Evolutionary conservation across 2,329 filamentous ascomycete genomes (phyloP).

Genomic region (Cladosporium sp.): DNA sequence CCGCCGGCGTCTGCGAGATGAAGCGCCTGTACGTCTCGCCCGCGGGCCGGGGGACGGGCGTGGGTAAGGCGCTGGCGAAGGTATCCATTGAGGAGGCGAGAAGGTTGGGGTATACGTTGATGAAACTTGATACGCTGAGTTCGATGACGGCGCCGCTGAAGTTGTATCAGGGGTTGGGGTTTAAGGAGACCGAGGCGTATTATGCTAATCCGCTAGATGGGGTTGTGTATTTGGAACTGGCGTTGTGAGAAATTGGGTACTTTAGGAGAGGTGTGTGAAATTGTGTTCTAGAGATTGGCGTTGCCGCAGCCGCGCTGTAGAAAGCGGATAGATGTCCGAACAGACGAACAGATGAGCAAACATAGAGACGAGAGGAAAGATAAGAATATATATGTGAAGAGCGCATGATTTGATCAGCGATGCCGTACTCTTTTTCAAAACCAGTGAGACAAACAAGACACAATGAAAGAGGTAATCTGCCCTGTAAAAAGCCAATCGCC

Average conservation of each 20-base stretch:
- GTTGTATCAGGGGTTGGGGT: slow-evolving; percentile 47
- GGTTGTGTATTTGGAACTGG: slow-evolving; percentile 47
- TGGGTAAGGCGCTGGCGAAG: slow-evolving; percentile 44
- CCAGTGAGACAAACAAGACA: too few species aligned
- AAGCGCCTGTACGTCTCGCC: slow-evolving; percentile 52
- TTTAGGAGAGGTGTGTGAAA: too few species aligned
- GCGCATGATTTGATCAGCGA: too few species aligned
- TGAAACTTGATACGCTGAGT: slow-evolving; percentile 51
- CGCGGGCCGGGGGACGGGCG: slow-evolving; percentile 42
- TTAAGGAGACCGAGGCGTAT: slow-evolving; percentile 47
- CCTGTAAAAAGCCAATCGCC: too few species aligned
- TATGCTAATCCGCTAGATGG: slow-evolving; percentile 51
- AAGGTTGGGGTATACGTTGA: slow-evolving; percentile 44
- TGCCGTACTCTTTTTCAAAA: too few species aligned
- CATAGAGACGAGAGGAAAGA: too few species aligned
- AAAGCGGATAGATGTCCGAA: too few species aligned
- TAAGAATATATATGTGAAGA: too few species aligned
- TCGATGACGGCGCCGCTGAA: slow-evolving; percentile 46
- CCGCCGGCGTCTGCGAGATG: slow-evolving; percentile 39
- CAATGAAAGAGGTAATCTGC: too few species aligned
- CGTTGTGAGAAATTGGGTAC: not conserved
- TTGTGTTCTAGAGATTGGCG: too few species aligned
- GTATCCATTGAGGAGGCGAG: slow-evolving; percentile 41
- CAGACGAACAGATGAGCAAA: too few species aligned
- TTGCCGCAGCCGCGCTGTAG: too few species aligned